phyloP scores from a whole-genome alignment of 352 stramenopile species.

The Phytopythium litorale region DNA sequence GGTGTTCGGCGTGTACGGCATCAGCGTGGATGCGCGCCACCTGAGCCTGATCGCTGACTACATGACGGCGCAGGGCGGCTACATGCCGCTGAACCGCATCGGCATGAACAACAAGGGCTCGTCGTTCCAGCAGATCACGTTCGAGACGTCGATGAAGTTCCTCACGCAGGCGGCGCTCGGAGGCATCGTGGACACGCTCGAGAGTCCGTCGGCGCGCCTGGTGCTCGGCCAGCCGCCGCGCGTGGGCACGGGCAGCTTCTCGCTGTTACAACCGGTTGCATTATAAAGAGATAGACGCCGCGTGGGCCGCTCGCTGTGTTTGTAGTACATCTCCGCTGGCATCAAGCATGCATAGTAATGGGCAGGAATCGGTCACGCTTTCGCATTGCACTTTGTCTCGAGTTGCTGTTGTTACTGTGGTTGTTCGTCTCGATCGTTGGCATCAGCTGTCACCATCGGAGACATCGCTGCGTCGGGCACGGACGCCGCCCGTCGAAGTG shows the following conservation, averaged over 20 bases:
- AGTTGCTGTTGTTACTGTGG: not conserved
- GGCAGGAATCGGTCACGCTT: not conserved
- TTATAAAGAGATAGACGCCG: slow-evolving; percentile 35
- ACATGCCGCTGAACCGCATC: slow-evolving; percentile 97
- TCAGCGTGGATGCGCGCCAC: slow-evolving; percentile 97
- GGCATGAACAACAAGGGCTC: slow-evolving; percentile 96
- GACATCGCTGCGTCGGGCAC: not conserved
- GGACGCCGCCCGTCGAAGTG: not conserved
- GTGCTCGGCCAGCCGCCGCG: slow-evolving; percentile 93
- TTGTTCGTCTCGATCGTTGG: too few relatives aligned
- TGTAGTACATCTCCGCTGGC: not conserved
- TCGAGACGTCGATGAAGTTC: slow-evolving; percentile 99
- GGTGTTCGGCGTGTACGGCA: slow-evolving; percentile 99
- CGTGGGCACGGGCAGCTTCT: slow-evolving; percentile 96
- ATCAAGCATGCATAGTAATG: slow-evolving; percentile 2
- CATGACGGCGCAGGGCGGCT: slow-evolving; percentile 98
- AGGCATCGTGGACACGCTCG: slow-evolving; percentile 86
- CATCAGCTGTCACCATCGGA: too few relatives aligned
- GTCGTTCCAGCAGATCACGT: slow-evolving; percentile 99
- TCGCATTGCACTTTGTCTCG: not conserved
- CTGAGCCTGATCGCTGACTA: slow-evolving; percentile 99
- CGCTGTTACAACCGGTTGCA: slow-evolving; percentile 87
- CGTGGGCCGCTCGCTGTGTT: not conserved
- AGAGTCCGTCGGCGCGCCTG: slow-evolving; percentile 93
- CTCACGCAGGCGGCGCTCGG: slow-evolving; percentile 94